Base-by-base conservation (phyloP, 2,329 filamentous ascomycete species). In the Neurospora crassa region DNA sequence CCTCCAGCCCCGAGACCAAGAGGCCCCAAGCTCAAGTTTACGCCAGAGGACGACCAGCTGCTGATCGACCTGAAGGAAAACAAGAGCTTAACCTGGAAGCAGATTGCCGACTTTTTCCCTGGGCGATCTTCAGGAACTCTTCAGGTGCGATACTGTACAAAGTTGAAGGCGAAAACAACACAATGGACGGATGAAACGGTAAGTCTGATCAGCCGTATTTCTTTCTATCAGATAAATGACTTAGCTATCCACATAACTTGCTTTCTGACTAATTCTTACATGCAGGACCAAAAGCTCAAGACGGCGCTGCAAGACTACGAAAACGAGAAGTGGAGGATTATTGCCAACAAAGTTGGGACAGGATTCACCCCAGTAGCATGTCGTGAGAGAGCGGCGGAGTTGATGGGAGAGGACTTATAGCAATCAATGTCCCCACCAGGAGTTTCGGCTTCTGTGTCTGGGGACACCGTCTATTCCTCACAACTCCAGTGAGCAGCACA, bases 31-130 rank as follows among this genome's bases (percentile, higher is more conserved):
- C 85, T 97, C 76, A 97, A 97, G 81, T 97, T 97, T 79, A 97
- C 94, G 0, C 90, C 92, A 11, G 94, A 97, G 80, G 94, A 97
- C 79, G 94, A 97, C 80, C 90, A 92, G 75, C 83, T 97, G 68
- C 85, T 97, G 70, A 90, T 97, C 71, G 92, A 97, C 78, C 84
- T 97, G 73, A 97, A 97, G 81, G 94, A 97, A 82, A 94, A 96
- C 78, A 96, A 96, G 81, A 94, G 93, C 78, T 84, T 97, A 79
- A 97, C 94, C 5, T 97, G 94, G 94, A 97, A 97, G 82, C 94
- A 97, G 84, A 97, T 97, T 78, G 93, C 94, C 71, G 94, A 97
- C 78, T 97, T 97, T 82, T 97, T 97, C 76, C 94, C 94, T 0
- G 94, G 94, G 1, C 87, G 94, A 71, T 96, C 92, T 72, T 96